Base-by-base conservation (phyloP, 768 basidiomycete species). In the Phaffia tasmanica region DNA sequence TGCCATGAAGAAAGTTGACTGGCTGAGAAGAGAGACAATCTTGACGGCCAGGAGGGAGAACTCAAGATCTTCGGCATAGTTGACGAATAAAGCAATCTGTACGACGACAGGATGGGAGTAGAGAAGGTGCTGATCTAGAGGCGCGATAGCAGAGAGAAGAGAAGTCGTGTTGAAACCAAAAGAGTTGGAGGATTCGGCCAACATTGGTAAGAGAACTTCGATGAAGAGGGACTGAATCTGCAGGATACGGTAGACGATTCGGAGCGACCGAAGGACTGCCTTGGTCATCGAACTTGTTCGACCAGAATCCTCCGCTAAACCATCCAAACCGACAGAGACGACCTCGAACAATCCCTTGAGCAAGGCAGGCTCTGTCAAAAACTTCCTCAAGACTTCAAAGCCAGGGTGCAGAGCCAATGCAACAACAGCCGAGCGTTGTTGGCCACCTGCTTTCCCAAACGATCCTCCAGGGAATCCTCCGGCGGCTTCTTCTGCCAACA, bases 211-310 rank as follows among this genome's bases (percentile, higher is more conserved):
- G 58, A 94, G 82, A 27, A 92, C 85, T 63, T 97, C 91, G 51
- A 92, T 80, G 79, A 93, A 95, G 64, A 90, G 82, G 59, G 87
- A 85, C 73, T 98, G 92, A 30, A 90, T 81, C 70, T 91, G 88
- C 65, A 97, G 79, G 0, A 87, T 81, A 0, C 90, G 85, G 69
- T 85, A 82, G 19, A 89, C 80, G 70, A 94, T 89, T 62, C 92
- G 81, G 47, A 98, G 79, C 8, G 88, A 83, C 18, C 91, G 86
- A 23, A 85, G 78, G 70, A 95, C 86, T 3, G 88, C 87, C 57
- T 81, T 81, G 46, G 81, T 81, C 78, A 89, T 88, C 73, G 81
- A 84, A 0, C 85, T 67, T 81, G 74, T 89, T 81, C 71, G 70
- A 11, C 69, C 68, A 6, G 74, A 67, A 21, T 82, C 83, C 71